These are phyloP conservation scores for Hymenoscyphus salicellus DNA, from an alignment of 2,329 filamentous ascomycete genomes.

Conservation along the genomic window DNA sequence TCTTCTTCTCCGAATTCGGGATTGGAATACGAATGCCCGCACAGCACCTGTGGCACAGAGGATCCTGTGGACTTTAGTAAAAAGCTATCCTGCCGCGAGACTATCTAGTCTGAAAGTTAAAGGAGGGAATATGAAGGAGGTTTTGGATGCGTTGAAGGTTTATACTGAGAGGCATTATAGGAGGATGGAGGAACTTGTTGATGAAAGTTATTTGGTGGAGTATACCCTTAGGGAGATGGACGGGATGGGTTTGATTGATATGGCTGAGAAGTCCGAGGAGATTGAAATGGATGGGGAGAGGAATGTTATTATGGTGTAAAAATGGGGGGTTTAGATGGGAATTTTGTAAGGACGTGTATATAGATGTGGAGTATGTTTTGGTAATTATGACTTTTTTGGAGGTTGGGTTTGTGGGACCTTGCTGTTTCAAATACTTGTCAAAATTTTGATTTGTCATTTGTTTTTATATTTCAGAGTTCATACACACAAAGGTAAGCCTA, in stretches of 20 bases:
- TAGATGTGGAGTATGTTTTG: not conserved
- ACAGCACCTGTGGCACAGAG: conserved; percentile 83
- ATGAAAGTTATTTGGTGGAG: conserved; percentile 91
- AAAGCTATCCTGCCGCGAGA: conserved; percentile 74
- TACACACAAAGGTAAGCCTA: too few relatives aligned
- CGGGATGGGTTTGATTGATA: conserved; percentile 30
- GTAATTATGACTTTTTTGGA: not conserved
- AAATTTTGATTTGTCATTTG: too few relatives aligned
- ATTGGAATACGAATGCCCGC: conserved; percentile 96
- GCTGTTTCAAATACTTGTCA: too few relatives aligned
- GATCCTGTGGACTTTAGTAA: conserved; percentile 75
- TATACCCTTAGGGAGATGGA: conserved; percentile 95
- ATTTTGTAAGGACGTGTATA: not conserved
- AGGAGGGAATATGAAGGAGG: conserved; percentile 69
- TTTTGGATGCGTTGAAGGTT: conserved; percentile 79
- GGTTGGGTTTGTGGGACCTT: too few relatives aligned
- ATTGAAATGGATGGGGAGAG: conserved; percentile 17
- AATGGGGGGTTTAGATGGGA: not conserved
- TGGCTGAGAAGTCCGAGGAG: conserved; percentile 16
- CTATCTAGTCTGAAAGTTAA: conserved; percentile 68
- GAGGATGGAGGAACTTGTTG: conserved; percentile 81
- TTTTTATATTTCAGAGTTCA: too few relatives aligned
- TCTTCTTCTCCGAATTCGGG: conserved; percentile 75
- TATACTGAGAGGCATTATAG: conserved; percentile 95
- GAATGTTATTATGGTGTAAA: conserved; percentile 27